Evolutionary conservation across 306 rosid genomes (phyloP).

Genomic region (Lagenaria siceraria): DNA sequence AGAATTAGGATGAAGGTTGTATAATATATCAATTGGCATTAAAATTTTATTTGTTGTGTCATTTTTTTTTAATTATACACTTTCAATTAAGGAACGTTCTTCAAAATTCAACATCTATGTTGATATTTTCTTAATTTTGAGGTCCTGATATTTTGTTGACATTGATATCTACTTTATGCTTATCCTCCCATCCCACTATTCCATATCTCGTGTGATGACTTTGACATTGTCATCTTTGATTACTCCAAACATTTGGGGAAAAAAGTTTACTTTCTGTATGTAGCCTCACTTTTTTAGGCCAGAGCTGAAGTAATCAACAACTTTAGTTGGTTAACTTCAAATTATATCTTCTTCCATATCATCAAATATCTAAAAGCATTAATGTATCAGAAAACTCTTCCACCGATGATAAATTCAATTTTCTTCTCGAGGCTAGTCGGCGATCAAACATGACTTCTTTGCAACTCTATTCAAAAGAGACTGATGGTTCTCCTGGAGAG

Average conservation of each 20-base stretch:
- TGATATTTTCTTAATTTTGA: neutral
- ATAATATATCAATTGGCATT: neutral
- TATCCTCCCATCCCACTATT: neutral
- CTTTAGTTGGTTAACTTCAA: neutral
- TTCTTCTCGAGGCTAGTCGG: constrained; percentile 77
- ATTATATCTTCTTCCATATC: constrained; percentile 6
- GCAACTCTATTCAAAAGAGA: constrained; percentile 68
- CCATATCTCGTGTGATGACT: neutral
- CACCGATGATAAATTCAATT: constrained; percentile 61
- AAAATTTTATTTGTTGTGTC: neutral
- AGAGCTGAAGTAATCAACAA: neutral
- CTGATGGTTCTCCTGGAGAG: constrained; percentile 69
- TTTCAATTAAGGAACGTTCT: neutral
- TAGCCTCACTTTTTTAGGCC: neutral
- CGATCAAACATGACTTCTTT: constrained; percentile 75
- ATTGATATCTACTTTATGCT: neutral
- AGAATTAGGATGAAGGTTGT: neutral
- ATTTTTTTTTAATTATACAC: neutral
- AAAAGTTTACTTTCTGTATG: neutral
- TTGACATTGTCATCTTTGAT: neutral
- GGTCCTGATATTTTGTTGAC: neutral
- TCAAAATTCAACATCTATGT: neutral
- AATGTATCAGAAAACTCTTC: constrained; percentile 60
- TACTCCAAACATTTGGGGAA: neutral
- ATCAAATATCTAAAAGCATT: constrained; percentile 28